phyloP scores from a whole-genome alignment of 1,284 basidiomycete genomes.

The Laetiporus sulphureus region DNA sequence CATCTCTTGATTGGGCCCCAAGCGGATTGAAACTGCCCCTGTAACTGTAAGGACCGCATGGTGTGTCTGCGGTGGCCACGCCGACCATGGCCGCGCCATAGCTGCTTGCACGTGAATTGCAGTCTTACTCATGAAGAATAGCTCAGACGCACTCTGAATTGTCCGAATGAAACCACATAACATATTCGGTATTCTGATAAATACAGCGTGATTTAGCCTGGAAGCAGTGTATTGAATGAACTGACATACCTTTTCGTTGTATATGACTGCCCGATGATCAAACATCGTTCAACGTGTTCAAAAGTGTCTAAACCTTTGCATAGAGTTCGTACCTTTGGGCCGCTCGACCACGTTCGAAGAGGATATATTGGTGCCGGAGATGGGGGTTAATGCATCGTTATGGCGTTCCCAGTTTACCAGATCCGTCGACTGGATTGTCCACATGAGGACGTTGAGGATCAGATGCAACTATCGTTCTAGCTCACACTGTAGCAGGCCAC shows the following conservation, averaged over 20 bases:
- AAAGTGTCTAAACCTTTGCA: slow-evolving; percentile 31
- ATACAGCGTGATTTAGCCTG: neutral
- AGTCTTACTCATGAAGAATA: neutral
- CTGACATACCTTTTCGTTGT: slow-evolving; percentile 38
- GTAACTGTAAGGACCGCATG: slow-evolving; percentile 56
- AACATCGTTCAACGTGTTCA: neutral
- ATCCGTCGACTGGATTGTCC: slow-evolving; percentile 40
- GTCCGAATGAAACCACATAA: slow-evolving; percentile 71
- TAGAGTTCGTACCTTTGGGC: slow-evolving; percentile 45
- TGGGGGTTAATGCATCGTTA: slow-evolving; percentile 48
- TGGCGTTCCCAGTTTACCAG: slow-evolving; percentile 51
- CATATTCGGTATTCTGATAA: slow-evolving; percentile 50
- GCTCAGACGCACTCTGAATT: slow-evolving; percentile 42
- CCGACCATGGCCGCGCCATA: slow-evolving; percentile 60
- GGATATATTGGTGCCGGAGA: slow-evolving; percentile 49
- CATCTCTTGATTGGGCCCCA: slow-evolving; percentile 54
- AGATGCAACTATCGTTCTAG: slow-evolving; percentile 15
- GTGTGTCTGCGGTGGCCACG: slow-evolving; percentile 50
- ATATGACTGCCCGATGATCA: slow-evolving; percentile 34
- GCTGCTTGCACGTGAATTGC: slow-evolving; percentile 25
- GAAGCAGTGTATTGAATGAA: neutral
- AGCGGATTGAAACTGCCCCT: slow-evolving; percentile 50
- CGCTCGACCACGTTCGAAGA: slow-evolving; percentile 55
- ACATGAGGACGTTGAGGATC: neutral
- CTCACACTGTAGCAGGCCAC: slow-evolving; percentile 50